Conservation (phyloP, 148 eudicot species). For the Euryodendron excelsum region DNA sequence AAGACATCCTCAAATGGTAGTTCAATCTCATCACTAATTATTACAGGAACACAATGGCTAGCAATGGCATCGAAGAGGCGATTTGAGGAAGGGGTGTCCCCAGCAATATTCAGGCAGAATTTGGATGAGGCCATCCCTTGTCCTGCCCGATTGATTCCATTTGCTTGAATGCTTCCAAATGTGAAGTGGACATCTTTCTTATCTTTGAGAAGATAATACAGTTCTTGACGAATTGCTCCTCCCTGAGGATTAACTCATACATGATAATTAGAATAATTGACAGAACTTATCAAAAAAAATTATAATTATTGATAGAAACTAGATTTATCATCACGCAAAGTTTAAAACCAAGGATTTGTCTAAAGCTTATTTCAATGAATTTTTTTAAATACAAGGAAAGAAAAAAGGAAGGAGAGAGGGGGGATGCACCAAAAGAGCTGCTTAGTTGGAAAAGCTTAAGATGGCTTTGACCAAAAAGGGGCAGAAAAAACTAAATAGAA, state of each 20-base stretch:
- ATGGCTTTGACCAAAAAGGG: neutral
- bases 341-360: neutral
- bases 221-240: constrained; percentile 84
- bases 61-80: constrained; percentile 92
- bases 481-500: neutral
- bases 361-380: neutral
- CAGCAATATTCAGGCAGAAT: constrained; percentile 89
- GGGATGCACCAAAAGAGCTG: neutral
- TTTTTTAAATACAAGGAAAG: neutral
- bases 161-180: constrained; percentile 65
- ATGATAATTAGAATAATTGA: neutral
- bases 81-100: constrained; percentile 95
- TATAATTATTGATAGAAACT: neutral
- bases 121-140: constrained; percentile 83
- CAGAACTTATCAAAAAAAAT: too few relatives aligned
- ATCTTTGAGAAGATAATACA: constrained; percentile 82
- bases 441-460: neutral
- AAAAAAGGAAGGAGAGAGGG: neutral
- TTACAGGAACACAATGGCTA: constrained; percentile 92
- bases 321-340: neutral
- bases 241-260: constrained; percentile 41
- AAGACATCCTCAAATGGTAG: constrained; percentile 83
- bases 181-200: constrained; percentile 84
- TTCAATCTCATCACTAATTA: constrained; percentile 85
- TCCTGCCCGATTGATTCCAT: constrained; percentile 67